Evolutionary conservation across 108 stramenopile genomes (phyloP).

Genomic region (Skeletonema marinoi): DNA sequence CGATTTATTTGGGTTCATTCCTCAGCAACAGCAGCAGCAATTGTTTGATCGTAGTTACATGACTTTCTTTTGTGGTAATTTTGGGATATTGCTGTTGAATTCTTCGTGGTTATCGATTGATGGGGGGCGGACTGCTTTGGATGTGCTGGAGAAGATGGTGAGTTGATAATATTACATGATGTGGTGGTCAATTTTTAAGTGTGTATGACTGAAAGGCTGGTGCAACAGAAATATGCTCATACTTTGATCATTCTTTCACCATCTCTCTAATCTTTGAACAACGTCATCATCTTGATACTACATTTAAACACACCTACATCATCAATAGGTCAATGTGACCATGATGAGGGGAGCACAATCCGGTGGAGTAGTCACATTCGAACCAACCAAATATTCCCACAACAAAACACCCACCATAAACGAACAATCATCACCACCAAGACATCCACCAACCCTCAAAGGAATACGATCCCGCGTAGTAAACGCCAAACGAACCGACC

Average conservation of each 20-base stretch:
- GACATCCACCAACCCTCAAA: constrained; percentile 18
- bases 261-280: neutral
- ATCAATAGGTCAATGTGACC: constrained; percentile 56
- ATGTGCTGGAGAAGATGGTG: constrained; percentile 72
- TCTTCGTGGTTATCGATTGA: constrained; percentile 61
- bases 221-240: no score
- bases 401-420: constrained; percentile 1
- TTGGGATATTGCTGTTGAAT: constrained; percentile 76
- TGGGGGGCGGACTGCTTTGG: constrained; percentile 65
- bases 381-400: constrained; percentile 24
- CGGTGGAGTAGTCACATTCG: constrained; percentile 71
- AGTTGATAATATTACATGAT: neutral
- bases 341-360: constrained; percentile 91
- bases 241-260: neutral
- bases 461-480: constrained; percentile 77
- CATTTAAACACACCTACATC: neutral
- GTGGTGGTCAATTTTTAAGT: no score
- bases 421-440: constrained; percentile 12
- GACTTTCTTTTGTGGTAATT: constrained; percentile 77
- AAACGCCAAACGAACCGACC: constrained; percentile 78
- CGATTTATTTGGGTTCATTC: constrained; percentile 56
- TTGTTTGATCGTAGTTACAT: neutral
- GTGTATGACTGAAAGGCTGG: no score
- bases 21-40: no score
- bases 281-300: neutral